phyloP scores from a whole-genome alignment of 345 rosid species.

The Eucalyptus albens region DNA sequence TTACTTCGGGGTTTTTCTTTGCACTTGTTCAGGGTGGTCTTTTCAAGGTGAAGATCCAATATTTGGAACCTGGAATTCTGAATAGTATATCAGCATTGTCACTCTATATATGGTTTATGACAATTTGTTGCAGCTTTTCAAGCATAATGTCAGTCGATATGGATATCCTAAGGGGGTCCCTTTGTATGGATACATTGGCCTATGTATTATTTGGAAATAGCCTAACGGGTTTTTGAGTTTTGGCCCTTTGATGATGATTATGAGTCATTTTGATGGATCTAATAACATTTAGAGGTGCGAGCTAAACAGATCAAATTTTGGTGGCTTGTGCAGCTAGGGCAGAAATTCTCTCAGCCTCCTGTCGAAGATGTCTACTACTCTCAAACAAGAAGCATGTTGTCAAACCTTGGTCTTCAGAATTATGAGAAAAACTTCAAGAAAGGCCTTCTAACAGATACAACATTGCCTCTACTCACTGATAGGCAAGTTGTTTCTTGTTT shows the following conservation, averaged over 20 bases:
- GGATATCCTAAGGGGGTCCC: neutral
- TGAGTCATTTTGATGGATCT: neutral
- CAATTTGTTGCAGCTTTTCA: neutral
- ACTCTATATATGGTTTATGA: neutral
- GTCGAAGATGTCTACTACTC: constrained; percentile 45
- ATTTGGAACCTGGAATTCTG: neutral
- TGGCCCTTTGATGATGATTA: neutral
- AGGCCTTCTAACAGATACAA: constrained; percentile 73
- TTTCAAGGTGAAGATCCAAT: constrained; percentile 47
- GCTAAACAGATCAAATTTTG: neutral
- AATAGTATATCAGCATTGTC: neutral
- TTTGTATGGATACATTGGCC: neutral
- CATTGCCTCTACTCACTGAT: constrained; percentile 87
- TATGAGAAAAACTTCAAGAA: constrained; percentile 89
- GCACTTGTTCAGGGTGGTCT: constrained; percentile 81
- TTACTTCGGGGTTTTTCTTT: constrained; percentile 69
- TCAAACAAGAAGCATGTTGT: constrained; percentile 58
- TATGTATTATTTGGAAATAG: neutral
- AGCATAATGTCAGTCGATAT: neutral
- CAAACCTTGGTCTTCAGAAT: constrained; percentile 63
- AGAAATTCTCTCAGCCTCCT: constrained; percentile 62
- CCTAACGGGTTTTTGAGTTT: neutral
- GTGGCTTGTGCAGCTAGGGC: constrained; percentile 42
- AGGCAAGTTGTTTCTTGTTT: constrained; percentile 26
- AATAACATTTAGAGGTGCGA: neutral